phyloP scores from a whole-genome alignment of 2,329 filamentous ascomycete species.

The Alternaria viburni region DNA sequence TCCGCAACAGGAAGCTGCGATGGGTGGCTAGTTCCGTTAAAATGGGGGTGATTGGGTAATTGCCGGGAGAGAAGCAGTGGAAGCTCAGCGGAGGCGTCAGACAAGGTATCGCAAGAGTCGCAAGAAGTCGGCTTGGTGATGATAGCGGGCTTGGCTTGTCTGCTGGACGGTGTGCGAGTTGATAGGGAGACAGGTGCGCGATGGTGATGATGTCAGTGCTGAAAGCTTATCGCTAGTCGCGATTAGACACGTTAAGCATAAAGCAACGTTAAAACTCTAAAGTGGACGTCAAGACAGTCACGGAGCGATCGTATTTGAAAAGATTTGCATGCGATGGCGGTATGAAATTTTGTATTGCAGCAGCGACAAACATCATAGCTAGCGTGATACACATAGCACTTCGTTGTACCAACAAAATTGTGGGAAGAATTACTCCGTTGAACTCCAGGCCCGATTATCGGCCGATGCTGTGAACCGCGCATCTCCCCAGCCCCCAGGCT shows the following conservation, averaged over 20 bases:
- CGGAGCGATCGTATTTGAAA: background rate
- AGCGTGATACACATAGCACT: background rate
- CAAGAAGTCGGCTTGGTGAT: constrained; percentile 2
- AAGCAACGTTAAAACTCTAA: constrained; percentile 25
- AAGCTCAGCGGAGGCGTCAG: background rate
- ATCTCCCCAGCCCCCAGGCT: background rate
- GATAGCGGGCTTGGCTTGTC: background rate
- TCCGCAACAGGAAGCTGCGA: constrained; percentile 32
- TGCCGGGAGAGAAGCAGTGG: background rate
- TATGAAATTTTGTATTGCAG: background rate
- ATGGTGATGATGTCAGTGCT: constrained; percentile 13
- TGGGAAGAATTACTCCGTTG: background rate
- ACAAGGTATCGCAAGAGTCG: background rate
- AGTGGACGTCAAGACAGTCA: background rate
- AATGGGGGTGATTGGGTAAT: constrained; percentile 1
- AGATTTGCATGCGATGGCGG: background rate
- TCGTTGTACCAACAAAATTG: background rate
- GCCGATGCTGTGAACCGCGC: constrained; percentile 4
- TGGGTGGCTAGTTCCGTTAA: background rate
- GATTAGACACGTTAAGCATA: constrained; percentile 18
- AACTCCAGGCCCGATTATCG: constrained; percentile 7
- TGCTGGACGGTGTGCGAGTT: background rate
- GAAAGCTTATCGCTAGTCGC: constrained; percentile 11
- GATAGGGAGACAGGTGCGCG: background rate
- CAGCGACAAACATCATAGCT: background rate